These are phyloP conservation scores for Beauveria scarabaeidicola DNA, from an alignment of 2,329 filamentous ascomycete species.

Conservation along the genomic window DNA sequence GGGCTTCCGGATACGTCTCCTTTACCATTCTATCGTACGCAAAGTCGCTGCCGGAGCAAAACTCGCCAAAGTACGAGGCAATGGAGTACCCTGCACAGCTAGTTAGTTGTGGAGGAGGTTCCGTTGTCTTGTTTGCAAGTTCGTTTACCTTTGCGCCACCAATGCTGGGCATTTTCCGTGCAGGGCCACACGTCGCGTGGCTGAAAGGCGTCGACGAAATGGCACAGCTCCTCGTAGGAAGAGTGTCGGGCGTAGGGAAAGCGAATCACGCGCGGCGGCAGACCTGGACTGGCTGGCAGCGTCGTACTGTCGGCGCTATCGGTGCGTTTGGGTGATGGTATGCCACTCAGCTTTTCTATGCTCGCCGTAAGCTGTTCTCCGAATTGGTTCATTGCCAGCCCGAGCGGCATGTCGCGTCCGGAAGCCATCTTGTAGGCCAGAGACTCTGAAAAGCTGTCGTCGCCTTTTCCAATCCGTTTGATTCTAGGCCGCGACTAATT, in stretches of 20 bases:
- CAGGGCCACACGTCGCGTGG: slow-evolving; percentile 78
- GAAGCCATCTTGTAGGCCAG: slow-evolving; percentile 14
- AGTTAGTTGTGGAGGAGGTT: neutral
- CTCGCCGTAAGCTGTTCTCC: slow-evolving; percentile 22
- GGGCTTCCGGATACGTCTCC: slow-evolving; percentile 1
- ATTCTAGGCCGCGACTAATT: neutral
- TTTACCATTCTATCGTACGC: slow-evolving; percentile 57
- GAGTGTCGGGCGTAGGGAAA: slow-evolving; percentile 91
- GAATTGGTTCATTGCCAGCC: slow-evolving; percentile 22
- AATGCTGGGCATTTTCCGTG: slow-evolving; percentile 56
- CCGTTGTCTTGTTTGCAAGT: neutral
- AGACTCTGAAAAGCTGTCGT: slow-evolving; percentile 18
- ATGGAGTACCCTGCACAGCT: slow-evolving; percentile 47
- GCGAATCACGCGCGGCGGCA: slow-evolving; percentile 37
- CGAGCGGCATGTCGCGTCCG: slow-evolving; percentile 26
- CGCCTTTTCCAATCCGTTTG: neutral
- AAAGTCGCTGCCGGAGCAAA: slow-evolving; percentile 55
- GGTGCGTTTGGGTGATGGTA: neutral
- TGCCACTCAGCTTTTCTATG: slow-evolving; percentile 17
- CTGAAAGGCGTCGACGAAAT: slow-evolving; percentile 57
- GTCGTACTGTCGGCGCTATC: neutral
- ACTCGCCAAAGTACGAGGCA: slow-evolving; percentile 57
- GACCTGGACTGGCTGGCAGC: neutral
- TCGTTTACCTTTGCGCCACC: slow-evolving; percentile 43
- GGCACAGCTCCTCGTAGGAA: slow-evolving; percentile 70